These are phyloP conservation scores for Prunus persica DNA, from an alignment of 306 rosid species.

Conservation along the genomic window Prunus_persica_NCBIv2 NC_034015.1:15251001-15251500, in stretches of 20 bases:
- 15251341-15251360: slow-evolving; percentile 48
- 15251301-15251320: neutral
- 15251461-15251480: neutral
- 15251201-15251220: slow-evolving; percentile 59
- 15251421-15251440: slow-evolving; percentile 5
- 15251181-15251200: slow-evolving; percentile 72
- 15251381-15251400: slow-evolving; percentile 45
- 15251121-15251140: slow-evolving; percentile 87
- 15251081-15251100: slow-evolving; percentile 78
- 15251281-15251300: slow-evolving; percentile 14
- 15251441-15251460: slow-evolving; percentile 10
- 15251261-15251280: slow-evolving; percentile 10
- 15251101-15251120: slow-evolving; percentile 86
- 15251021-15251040: neutral
- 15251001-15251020: neutral
- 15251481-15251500: neutral
- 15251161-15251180: slow-evolving; percentile 59
- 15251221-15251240: slow-evolving; percentile 42
- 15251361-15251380: slow-evolving; percentile 32
- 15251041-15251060: neutral
- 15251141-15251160: slow-evolving; percentile 49
- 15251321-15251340: neutral
- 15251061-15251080: slow-evolving; percentile 1
- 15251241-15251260: slow-evolving; percentile 42
- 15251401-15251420: slow-evolving; percentile 23